Base-by-base conservation (phyloP, 345 rosid species). In the Eucalyptus microcorys region DNA sequence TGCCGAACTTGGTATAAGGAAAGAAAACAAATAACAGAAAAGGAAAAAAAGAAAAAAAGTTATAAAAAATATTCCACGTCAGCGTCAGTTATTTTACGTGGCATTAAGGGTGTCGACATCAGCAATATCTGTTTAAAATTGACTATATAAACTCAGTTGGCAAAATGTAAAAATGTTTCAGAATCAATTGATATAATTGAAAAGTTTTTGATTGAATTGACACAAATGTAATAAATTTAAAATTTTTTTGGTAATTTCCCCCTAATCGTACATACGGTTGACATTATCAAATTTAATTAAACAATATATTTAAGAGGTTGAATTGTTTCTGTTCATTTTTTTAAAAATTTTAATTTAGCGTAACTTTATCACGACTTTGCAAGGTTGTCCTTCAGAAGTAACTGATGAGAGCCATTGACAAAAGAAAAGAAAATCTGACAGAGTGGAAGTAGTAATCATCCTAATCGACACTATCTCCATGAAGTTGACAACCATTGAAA, bases 151-250 rank as follows among this genome's bases (percentile, higher is more conserved):
- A 12, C 4, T 61, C 2, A 27, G 2, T 61, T 61, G 4, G 2
- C 1, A 27, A 13, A 61, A 61, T 8, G 0, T 61, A 61, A 61
- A 59, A 27, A 30, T 8, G 1, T 61, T 27, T 61, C 12, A 30
- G 1, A 61, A 27, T 61, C 15, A 61, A 61, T 61, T 27, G 14
- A 13, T 13, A 30, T 61, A 61, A 61, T 61, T 61, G 16, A 61
- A 27, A 61, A 2, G 0, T 61, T 61, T 6, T 13, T 61, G 0
- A 27, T 14, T 61, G 4, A 61, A 27, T 61, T 61, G 16, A 0
- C n/a, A 61, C 2, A 27, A 27, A 61, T 30, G 2, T 14, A 61
- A 61, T 61, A 6, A 30, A 27, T 30, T 12, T 27, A 12, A 10
- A 5, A 22, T 11, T 57, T 24, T 57, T 57, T 12, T 30, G 32